Conservation (phyloP, 2,329 filamentous ascomycete genomes). For the Claviceps quebecensis region DNA sequence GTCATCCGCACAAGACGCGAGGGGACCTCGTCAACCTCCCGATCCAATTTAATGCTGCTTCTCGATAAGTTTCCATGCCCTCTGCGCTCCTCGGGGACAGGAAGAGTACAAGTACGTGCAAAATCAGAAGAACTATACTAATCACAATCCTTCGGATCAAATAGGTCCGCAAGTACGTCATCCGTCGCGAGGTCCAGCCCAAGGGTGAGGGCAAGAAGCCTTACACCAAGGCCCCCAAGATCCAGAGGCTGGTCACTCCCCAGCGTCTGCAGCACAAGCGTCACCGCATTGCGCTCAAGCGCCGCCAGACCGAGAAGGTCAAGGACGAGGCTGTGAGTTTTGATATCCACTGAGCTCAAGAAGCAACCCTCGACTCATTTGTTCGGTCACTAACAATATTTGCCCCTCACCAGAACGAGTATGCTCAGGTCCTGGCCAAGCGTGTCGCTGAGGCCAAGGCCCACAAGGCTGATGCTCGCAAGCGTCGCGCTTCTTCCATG, state of each 20-base stretch:
- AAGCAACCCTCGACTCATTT: no score
- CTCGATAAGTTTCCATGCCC: not conserved
- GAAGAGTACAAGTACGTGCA: conserved; percentile 8
- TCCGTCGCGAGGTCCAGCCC: conserved; percentile 92
- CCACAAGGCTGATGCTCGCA: conserved; percentile 84
- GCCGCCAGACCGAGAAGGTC: conserved; percentile 88
- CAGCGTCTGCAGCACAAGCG: conserved; percentile 99
- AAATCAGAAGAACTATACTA: conserved; percentile 18
- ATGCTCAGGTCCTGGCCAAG: conserved; percentile 90
- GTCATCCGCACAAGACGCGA: not conserved
- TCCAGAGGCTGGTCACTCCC: conserved; percentile 98
- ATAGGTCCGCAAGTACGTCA: conserved; percentile 98
- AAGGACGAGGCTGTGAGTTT: conserved; percentile 94
- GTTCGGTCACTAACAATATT: conserved; percentile 16
- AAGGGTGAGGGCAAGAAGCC: conserved; percentile 95
- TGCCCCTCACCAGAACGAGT: conserved; percentile 61
- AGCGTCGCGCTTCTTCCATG: conserved; percentile 94
- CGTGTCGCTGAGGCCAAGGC: conserved; percentile 93
- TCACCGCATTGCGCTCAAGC: conserved; percentile 95
- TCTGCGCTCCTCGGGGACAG: conserved; percentile 5
- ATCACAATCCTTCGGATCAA: conserved; percentile 19
- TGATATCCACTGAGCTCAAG: conserved; percentile 14
- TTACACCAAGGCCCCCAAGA: conserved; percentile 99
- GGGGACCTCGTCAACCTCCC: not conserved
- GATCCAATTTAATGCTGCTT: not conserved